phyloP scores from a whole-genome alignment of 352 stramenopile species.

The Pythium aristosporum region DNA sequence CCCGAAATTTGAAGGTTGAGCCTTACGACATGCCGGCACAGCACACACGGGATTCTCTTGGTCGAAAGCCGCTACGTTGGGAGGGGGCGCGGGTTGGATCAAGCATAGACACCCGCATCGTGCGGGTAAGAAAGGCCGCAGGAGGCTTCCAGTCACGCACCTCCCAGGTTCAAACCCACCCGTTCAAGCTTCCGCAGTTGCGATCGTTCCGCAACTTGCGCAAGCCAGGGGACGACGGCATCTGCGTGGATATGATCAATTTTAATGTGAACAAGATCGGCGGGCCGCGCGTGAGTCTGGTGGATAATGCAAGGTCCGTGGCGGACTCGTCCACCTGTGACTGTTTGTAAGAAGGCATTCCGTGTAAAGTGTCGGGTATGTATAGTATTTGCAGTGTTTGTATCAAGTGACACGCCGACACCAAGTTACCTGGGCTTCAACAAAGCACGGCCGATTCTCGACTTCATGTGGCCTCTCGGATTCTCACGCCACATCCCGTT shows the following conservation, averaged over 20 bases:
- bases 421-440: neutral
- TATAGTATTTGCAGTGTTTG: too few species aligned
- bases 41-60: too few species aligned
- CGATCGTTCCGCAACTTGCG: neutral
- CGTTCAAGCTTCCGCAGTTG: neutral
- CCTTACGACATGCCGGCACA: too few species aligned
- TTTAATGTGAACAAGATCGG: neutral
- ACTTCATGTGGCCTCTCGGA: conserved; percentile 8
- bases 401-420: neutral
- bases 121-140: too few species aligned
- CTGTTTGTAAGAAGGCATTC: neutral
- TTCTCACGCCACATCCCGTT: conserved; percentile 5
- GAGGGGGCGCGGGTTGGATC: too few species aligned
- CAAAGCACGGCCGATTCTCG: neutral
- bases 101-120: too few species aligned
- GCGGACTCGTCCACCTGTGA: neutral
- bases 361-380: too few species aligned
- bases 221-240: neutral
- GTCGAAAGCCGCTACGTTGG: too few species aligned
- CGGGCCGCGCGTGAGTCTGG: neutral
- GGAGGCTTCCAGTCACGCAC: too few species aligned
- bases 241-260: conserved; percentile 2
- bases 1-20: too few species aligned
- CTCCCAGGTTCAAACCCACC: neutral
- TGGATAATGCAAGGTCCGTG: conserved; percentile 1